Base-by-base conservation (phyloP, 2,329 filamentous ascomycete species). In the Trichoderma sp. region DNA sequence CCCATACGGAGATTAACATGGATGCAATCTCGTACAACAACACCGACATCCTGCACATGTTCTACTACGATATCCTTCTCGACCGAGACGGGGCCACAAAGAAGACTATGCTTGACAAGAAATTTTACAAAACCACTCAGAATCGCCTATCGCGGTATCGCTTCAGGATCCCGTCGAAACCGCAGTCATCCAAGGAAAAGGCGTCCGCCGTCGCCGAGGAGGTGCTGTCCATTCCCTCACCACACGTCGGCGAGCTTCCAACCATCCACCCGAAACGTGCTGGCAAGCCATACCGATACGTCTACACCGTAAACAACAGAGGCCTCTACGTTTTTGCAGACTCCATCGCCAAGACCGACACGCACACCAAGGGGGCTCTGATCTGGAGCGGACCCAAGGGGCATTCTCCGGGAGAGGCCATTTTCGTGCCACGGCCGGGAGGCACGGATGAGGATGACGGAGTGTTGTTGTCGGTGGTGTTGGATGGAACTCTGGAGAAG, bases 51-150 rank as follows among this genome's bases (percentile, higher is more conserved):
- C 80, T 95, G 42, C 83, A 87, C 32, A 80, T 80, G 8, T 86
- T 93, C 69, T 93, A 92, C 79, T 89, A 93, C 76, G 85, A 91
- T 59, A 86, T 91, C 45, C 75, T 93, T 3, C 78, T 89, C 15
- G 83, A 87, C 61, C 82, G 81, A 2, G 74, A 87, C 34, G 80
- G 79, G 7, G 83, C 82, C 0, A 79, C 81, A 1, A 74, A 76
- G 68, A 79, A 76, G 22, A 83, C 81, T 68, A 82, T 79, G 77
- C 73, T 77, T n/a, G 76, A 82, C 15, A 76, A 81, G 12, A 78
- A 78, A 2, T 76, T 77, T 3, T 74, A 77, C 58, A 76, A 79
- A 22, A 79, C 76, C 10, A 73, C 75, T 5, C 76, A 79, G 32
- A 76, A 78, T 3, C 76, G 76, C 15, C 76, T 87, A 6, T 76